phyloP scores from a whole-genome alignment of 179 eudicot genomes.

The Spergularia azorica region DNA sequence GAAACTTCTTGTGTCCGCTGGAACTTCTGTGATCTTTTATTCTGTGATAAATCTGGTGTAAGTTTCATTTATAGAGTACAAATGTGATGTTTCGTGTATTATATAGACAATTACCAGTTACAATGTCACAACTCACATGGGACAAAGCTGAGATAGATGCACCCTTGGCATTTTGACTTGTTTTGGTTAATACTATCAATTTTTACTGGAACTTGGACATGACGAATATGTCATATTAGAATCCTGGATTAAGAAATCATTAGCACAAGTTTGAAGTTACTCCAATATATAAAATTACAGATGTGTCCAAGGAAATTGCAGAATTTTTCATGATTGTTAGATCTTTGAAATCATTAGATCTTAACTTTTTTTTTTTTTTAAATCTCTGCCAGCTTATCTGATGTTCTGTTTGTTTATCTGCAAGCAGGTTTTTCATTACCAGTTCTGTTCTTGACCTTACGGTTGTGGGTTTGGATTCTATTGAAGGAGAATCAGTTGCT shows the following conservation, averaged over 20 bases:
- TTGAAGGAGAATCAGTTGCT: slow-evolving; percentile 70
- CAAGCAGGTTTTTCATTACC: slow-evolving; percentile 82
- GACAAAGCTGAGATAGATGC: neutral
- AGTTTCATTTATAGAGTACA: too few relatives aligned
- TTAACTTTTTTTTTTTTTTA: too few relatives aligned
- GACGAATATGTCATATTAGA: neutral
- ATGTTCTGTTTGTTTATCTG: slow-evolving; percentile 8
- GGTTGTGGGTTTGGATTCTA: slow-evolving; percentile 77
- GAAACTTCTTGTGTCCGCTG: too few relatives aligned
- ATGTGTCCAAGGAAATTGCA: neutral
- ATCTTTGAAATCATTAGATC: neutral
- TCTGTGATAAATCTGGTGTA: too few relatives aligned
- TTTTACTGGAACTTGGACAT: neutral
- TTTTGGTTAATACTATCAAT: neutral
- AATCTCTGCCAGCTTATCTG: neutral
- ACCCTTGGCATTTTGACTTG: slow-evolving; percentile 2
- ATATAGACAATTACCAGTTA: neutral
- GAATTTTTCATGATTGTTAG: neutral
- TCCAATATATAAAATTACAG: neutral
- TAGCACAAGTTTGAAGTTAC: neutral
- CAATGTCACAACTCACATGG: too few relatives aligned
- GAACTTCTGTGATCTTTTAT: too few relatives aligned
- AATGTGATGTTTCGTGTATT: neutral
- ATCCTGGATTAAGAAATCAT: neutral
- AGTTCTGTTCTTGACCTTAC: slow-evolving; percentile 98